These are phyloP conservation scores for Eucalyptus caleyi DNA, from an alignment of 345 rosid genomes.

Conservation along the genomic window DNA sequence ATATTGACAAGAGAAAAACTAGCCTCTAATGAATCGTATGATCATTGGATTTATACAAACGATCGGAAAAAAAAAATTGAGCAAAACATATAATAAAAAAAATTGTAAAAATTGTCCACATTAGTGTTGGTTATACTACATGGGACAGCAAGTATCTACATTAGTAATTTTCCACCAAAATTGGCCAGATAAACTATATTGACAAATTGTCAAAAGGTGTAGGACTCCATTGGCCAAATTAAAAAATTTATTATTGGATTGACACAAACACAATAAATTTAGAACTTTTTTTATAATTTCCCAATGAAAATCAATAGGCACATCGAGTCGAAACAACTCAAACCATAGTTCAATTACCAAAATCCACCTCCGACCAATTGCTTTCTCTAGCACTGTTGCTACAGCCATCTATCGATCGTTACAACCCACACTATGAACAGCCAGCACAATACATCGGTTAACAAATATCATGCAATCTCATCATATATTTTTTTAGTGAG, in stretches of 20 bases:
- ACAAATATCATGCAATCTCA: background rate
- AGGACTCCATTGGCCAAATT: too few species aligned
- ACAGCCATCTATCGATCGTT: background rate
- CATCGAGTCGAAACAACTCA: background rate
- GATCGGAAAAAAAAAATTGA: too few species aligned
- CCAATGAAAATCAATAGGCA: background rate
- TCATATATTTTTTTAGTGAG: too few species aligned
- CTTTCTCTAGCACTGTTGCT: background rate
- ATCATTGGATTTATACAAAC: background rate
- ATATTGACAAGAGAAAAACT: background rate
- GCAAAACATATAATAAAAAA: too few species aligned
- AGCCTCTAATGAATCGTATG: background rate
- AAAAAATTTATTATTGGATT: too few species aligned
- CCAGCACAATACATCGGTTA: background rate
- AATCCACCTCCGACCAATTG: background rate
- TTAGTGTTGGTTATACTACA: fast-evolving
- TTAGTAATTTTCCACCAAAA: too few species aligned
- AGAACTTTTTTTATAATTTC: too few species aligned
- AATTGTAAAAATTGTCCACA: too few species aligned
- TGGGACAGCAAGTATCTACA: fast-evolving
- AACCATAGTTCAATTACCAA: background rate
- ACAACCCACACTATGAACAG: background rate
- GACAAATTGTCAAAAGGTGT: too few species aligned
- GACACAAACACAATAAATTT: too few species aligned
- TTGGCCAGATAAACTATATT: too few species aligned